phyloP scores from a whole-genome alignment of 225 moss, liverwort and hornwort species.

The Pseudoscleropodium purum region DNA sequence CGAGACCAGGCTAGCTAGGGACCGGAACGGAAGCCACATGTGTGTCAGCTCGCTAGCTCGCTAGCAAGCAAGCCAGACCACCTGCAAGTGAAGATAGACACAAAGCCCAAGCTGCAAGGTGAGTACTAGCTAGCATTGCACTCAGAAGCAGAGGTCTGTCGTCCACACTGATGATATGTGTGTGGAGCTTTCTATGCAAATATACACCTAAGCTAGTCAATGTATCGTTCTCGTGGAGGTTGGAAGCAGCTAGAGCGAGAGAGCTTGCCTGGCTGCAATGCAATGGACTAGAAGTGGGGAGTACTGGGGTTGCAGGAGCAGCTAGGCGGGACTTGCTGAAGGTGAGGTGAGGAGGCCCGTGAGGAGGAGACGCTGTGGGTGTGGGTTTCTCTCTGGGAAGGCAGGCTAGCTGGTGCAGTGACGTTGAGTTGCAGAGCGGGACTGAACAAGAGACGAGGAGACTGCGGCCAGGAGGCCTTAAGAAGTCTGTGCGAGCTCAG shows the following conservation, averaged over 20 bases:
- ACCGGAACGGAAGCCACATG: not conserved
- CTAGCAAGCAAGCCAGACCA: not conserved
- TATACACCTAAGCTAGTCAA: no score
- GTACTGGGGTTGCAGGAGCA: not conserved
- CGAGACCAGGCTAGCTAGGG: not conserved
- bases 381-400: not conserved
- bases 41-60: not conserved
- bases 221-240: not conserved
- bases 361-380: not conserved
- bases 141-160: not conserved
- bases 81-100: not conserved
- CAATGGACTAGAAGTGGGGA: not conserved
- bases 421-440: not conserved
- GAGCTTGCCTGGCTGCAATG: not conserved
- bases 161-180: not conserved
- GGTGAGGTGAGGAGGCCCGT: not conserved
- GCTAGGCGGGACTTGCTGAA: not conserved
- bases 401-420: not conserved
- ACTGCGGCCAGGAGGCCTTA: not conserved
- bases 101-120: not conserved
- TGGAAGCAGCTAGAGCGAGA: not conserved
- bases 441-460: not conserved
- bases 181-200: not conserved
- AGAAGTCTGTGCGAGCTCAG: not conserved
- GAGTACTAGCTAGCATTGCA: not conserved